Percentiles rank a stretch among this genome's conserved stretches.
These are phyloP conservation scores for Gleditsia sinensis DNA, from an alignment of 306 rosid genomes.

Conservation along the genomic window DNA sequence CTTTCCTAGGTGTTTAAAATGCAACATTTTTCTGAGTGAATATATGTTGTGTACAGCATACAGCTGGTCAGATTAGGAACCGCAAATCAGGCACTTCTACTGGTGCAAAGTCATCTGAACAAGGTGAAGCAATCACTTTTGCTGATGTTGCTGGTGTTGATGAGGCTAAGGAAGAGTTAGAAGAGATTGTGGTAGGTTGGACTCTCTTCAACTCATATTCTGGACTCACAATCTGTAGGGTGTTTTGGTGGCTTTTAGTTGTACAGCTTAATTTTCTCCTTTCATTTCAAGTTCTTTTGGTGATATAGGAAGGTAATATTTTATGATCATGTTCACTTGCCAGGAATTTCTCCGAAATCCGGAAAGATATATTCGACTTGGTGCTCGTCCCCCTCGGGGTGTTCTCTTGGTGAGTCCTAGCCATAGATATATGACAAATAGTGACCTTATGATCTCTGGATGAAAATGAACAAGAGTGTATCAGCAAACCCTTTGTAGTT, in stretches of 20 bases:
- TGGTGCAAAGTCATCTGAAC: slow-evolving; percentile 76
- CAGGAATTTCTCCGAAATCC: slow-evolving; percentile 99
- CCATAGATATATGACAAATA: slow-evolving; percentile 18
- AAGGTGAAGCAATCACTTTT: slow-evolving; percentile 84
- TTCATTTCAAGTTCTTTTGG: slow-evolving; percentile 18
- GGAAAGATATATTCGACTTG: slow-evolving; percentile 80
- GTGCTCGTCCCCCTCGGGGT: slow-evolving; percentile 99
- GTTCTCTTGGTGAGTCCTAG: slow-evolving; percentile 90
- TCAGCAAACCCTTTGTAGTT: not conserved
- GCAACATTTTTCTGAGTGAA: slow-evolving; percentile 37
- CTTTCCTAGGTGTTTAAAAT: slow-evolving; percentile 23
- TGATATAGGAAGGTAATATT: slow-evolving; percentile 31
- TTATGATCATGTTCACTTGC: slow-evolving; percentile 43
- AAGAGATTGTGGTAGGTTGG: slow-evolving; percentile 96
- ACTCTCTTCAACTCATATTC: slow-evolving; percentile 32
- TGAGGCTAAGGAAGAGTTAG: slow-evolving; percentile 98
- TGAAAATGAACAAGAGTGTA: slow-evolving; percentile 10
- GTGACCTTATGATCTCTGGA: not conserved
- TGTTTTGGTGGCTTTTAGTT: slow-evolving; percentile 33
- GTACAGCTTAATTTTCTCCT: not conserved
- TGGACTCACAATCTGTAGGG: slow-evolving; percentile 24
- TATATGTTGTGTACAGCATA: slow-evolving; percentile 62
- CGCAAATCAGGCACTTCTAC: slow-evolving; percentile 81
- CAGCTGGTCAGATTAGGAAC: slow-evolving; percentile 89
- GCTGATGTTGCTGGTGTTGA: slow-evolving; percentile 98